phyloP scores from a whole-genome alignment of 2,329 filamentous ascomycete genomes.

The Ophiostoma quercus region DNA sequence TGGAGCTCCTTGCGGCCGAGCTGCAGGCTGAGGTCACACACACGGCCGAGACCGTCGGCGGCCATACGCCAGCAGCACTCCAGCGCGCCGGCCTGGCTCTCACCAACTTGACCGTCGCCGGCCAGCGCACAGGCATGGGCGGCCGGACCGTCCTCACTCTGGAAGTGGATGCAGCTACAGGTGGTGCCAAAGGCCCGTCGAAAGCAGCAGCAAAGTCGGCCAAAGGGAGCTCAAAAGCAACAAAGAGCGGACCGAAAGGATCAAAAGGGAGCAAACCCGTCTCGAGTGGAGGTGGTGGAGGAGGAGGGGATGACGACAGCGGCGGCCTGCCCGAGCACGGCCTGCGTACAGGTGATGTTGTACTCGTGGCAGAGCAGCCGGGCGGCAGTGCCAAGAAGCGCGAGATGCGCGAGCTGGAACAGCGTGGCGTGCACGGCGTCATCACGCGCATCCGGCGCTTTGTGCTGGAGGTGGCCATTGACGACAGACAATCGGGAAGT shows the following conservation, averaged over 20 bases:
- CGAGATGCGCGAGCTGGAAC: constrained; percentile 65
- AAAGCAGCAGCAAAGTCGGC: background rate
- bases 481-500: constrained; percentile 40
- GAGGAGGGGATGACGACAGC: constrained; percentile 17
- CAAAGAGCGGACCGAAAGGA: background rate
- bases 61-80: constrained; percentile 62
- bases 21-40: constrained; percentile 67
- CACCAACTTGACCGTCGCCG: constrained; percentile 66
- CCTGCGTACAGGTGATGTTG: constrained; percentile 70
- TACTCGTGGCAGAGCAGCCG: constrained; percentile 69
- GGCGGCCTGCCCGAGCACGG: constrained; percentile 67
- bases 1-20: constrained; percentile 64
- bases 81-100: constrained; percentile 74
- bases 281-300: constrained; percentile 20
- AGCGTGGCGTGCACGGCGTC: constrained; percentile 63
- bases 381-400: constrained; percentile 66
- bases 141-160: constrained; percentile 89
- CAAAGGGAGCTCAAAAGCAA: background rate
- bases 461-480: constrained; percentile 61
- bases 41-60: constrained; percentile 61
- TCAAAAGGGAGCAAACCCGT: constrained; percentile 22
- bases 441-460: constrained; percentile 58
- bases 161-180: constrained; percentile 54
- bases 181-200: background rate
- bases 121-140: constrained; percentile 81